These are phyloP conservation scores for Paramecium tetraurelia DNA, from an alignment of 73 alveolate genomes.

Conservation along the genomic window DNA sequence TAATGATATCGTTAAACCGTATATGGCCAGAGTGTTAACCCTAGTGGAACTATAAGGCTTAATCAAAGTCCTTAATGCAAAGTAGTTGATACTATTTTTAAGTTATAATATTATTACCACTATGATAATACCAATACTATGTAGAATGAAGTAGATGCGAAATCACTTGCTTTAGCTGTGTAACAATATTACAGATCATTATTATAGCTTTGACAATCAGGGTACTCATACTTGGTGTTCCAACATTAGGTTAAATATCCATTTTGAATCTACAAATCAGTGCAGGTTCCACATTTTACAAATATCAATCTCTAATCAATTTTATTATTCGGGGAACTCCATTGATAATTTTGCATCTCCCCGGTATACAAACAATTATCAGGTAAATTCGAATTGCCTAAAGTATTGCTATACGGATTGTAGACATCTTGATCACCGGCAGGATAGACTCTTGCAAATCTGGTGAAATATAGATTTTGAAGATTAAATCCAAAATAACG, in stretches of 20 bases:
- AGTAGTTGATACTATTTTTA: constrained; percentile 1
- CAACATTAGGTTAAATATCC: background rate
- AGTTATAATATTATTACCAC: background rate
- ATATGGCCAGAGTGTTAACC: background rate
- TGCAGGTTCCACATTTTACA: background rate
- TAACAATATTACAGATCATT: background rate
- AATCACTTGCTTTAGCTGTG: constrained; percentile 24
- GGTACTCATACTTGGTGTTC: background rate
- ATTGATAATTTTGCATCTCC: background rate
- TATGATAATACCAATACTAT: background rate
- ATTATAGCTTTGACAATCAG: background rate
- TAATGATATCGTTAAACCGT: background rate
- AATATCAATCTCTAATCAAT: background rate
- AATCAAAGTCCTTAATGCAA: constrained; percentile 8
- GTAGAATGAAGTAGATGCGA: constrained; percentile 12
- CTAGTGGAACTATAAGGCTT: background rate
- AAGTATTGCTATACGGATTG: background rate
- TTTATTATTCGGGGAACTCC: constrained; percentile 19
- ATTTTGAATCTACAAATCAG: background rate
- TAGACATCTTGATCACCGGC: background rate
- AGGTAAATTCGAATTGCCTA: background rate
- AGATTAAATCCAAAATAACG: background rate
- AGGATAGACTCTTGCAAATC: background rate
- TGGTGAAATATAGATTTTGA: background rate
- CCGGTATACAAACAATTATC: background rate